Evolutionary conservation across 371 early-diverging fungal species (phyloP), one percentile per base, ranked within the genome.

Genomic region (Mortierella sp.): DNA sequence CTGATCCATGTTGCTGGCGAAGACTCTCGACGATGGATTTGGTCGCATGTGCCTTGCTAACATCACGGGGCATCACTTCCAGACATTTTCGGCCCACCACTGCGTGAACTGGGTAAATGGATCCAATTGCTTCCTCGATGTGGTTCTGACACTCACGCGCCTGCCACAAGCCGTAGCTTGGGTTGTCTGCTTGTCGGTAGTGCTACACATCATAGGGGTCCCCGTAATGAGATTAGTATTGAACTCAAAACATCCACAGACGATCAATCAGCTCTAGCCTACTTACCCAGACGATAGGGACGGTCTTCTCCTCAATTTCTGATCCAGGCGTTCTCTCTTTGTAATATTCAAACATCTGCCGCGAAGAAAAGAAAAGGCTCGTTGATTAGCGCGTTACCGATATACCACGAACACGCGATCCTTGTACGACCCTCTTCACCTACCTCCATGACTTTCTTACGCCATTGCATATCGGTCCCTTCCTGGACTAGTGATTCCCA

Each of bases 81-180:
- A 97, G 88, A 43, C 92, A 95, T 79, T 97, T 97, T 59, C 94
- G 95, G 28, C 97, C 97, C 16, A 92, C 86, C 43, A 96, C 79
- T 16, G 94, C 88, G 73, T 96, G 96, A 10, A 97, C 92, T 9
- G 95, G 92, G 50, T 91, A 88, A 78, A 92, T 94, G 43, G 92
- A 90, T 41, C 92, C 88, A 3, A 96, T 84, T 1, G 93, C 83
- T 54, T 93, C 89, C 56, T 92, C 92, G 46, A 97, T 87, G 67
- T 96, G 95, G 76, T 94, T 95, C 74, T 92, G 91, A 72, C 94
- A 95, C 73, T 95, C 95, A 49, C 92, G 90, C 25, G 94, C 93
- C 78, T 94, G 94, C 94, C 95, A 95, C 49, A 88, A 79, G 27
- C 89, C 88, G 67, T 86, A 93, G 50, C 76, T 81, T 9, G 83